Evolutionary conservation across 192 early-diverging fungal genomes (phyloP).

Genomic region (Gamsiella multidivaricata): DNA sequence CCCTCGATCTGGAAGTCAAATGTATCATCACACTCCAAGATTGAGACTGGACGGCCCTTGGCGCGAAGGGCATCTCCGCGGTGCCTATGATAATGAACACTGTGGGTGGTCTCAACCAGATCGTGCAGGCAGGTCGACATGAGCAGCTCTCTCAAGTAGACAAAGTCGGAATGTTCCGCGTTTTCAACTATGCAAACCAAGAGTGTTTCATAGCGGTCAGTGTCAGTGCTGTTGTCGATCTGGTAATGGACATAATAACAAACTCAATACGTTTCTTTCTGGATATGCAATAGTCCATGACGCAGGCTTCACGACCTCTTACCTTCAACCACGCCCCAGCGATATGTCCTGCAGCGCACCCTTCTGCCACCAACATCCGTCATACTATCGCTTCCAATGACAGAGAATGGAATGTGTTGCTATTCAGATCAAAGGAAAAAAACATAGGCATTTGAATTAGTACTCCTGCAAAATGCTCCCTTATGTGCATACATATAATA

Average conservation of each 20-base stretch:
- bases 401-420: slow-evolving; percentile 82
- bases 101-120: slow-evolving; percentile 83
- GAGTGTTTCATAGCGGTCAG: not conserved
- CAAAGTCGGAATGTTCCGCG: slow-evolving; percentile 81
- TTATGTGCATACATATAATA: not conserved
- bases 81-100: slow-evolving; percentile 78
- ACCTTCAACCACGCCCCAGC: slow-evolving; percentile 86
- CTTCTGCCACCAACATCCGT: slow-evolving; percentile 67
- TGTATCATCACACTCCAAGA: slow-evolving; percentile 83
- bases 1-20: slow-evolving; percentile 79
- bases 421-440: slow-evolving; percentile 47
- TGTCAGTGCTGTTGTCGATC: not conserved
- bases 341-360: slow-evolving; percentile 78
- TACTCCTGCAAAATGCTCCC: too few species aligned
- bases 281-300: too few species aligned
- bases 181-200: slow-evolving; percentile 27
- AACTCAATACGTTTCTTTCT: too few species aligned
- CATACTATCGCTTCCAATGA: slow-evolving; percentile 82
- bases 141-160: slow-evolving; percentile 74
- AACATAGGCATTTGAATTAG: not conserved
- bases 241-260: too few species aligned
- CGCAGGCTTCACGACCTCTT: not conserved
- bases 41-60: slow-evolving; percentile 79
- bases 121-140: slow-evolving; percentile 79
- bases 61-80: slow-evolving; percentile 72